Evolutionary conservation across 352 stramenopile species (phyloP).

Genomic region (Phytophthora sojae): DNA sequence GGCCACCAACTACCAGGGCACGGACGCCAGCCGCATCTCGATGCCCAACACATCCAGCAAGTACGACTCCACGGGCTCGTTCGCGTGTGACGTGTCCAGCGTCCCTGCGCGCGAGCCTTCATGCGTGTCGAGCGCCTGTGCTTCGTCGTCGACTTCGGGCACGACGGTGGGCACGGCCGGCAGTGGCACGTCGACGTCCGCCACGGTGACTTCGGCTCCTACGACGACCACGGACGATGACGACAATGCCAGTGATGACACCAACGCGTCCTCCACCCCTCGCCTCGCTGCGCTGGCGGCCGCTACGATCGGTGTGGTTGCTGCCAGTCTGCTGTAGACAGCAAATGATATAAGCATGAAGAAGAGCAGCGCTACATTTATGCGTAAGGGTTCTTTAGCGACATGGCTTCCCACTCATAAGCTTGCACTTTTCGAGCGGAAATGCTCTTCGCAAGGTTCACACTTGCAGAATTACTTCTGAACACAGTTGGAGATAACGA

Average conservation of each 20-base stretch:
- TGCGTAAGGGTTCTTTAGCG: no score
- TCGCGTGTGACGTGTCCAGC: constrained; percentile 27
- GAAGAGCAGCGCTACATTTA: no score
- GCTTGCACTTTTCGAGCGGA: no score
- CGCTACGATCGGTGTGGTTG: constrained; percentile 14
- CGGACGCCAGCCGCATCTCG: constrained; percentile 36
- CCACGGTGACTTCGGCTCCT: constrained; percentile 22
- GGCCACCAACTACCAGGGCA: constrained; percentile 28
- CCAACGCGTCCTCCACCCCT: constrained; percentile 16
- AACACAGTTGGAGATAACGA: no score
- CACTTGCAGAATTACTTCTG: no score
- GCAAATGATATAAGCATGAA: not conserved
- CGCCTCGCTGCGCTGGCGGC: constrained; percentile 19
- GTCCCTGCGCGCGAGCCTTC: no score
- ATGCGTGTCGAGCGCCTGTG: constrained; percentile 14
- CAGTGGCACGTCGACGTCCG: constrained; percentile 8
- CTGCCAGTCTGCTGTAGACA: constrained; percentile 22
- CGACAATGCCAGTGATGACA: constrained; percentile 20
- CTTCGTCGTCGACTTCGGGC: constrained; percentile 12
- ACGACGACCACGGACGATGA: constrained; percentile 28
- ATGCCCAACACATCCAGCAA: constrained; percentile 44
- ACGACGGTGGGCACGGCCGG: not conserved
- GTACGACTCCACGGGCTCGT: constrained; percentile 33
- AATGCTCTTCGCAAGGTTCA: no score
- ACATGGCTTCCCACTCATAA: no score